Conservation (phyloP, 164 flowering plant species). For the Cinnamomum micranthum region DNA sequence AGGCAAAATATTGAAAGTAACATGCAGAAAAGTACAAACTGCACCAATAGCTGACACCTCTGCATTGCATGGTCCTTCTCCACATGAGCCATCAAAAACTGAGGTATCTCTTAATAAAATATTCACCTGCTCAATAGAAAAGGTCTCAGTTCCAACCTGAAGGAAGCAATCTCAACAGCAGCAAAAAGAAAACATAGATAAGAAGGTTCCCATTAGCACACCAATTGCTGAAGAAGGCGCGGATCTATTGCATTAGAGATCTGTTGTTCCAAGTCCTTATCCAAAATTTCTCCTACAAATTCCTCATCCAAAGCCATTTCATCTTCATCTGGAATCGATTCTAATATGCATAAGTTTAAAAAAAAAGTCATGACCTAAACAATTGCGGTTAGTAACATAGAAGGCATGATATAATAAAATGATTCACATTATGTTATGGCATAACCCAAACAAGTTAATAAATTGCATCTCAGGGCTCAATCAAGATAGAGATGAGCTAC, state of each 20-base stretch:
- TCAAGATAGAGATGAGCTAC: neutral
- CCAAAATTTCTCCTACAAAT: slow-evolving; percentile 22
- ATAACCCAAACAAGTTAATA: neutral
- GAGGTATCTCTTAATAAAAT: slow-evolving; percentile 55
- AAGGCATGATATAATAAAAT: neutral
- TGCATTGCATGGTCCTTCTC: slow-evolving; percentile 36
- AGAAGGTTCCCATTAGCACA: slow-evolving; percentile 23
- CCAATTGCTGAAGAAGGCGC: slow-evolving; percentile 81
- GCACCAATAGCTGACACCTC: slow-evolving; percentile 77
- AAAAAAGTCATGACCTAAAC: neutral
- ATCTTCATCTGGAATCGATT: slow-evolving; percentile 48
- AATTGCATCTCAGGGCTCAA: neutral
- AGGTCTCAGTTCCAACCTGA: slow-evolving; percentile 4
- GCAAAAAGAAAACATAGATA: neutral
- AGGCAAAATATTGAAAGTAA: slow-evolving; percentile 67
- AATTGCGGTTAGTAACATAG: neutral
- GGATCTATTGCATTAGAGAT: slow-evolving; percentile 69
- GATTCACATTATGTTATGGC: neutral
- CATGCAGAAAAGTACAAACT: slow-evolving; percentile 81
- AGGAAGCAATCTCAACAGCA: slow-evolving; percentile 5
- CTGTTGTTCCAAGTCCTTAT: slow-evolving; percentile 56
- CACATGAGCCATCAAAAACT: slow-evolving; percentile 20
- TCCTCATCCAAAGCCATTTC: slow-evolving; percentile 58
- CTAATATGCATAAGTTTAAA: slow-evolving; percentile 19
- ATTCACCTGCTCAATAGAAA: slow-evolving; percentile 53